These are phyloP conservation scores for Fomitiporia mediterranea DNA, from an alignment of 1,284 basidiomycete genomes.

Conservation along the genomic window DNA sequence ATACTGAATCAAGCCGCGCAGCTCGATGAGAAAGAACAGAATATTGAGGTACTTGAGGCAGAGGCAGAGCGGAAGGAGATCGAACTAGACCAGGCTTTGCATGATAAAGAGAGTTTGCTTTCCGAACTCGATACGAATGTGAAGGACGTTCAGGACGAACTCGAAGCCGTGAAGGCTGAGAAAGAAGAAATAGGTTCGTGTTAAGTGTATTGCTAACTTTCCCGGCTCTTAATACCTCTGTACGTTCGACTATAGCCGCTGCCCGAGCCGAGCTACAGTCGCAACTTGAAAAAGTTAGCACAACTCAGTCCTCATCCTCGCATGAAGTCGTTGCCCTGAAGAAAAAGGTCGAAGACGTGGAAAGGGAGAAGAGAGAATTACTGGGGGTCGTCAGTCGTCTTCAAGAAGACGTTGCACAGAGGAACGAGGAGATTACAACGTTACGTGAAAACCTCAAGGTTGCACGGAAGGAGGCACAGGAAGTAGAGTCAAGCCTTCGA, in stretches of 20 bases:
- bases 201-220: not conserved
- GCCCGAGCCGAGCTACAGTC: constrained; percentile 49
- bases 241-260: constrained; percentile 40
- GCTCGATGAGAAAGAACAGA: constrained; percentile 48
- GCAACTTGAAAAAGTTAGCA: constrained; percentile 48
- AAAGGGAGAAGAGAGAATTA: constrained; percentile 77
- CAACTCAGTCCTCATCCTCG: constrained; percentile 52
- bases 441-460: constrained; percentile 67
- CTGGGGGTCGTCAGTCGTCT: constrained; percentile 68
- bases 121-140: constrained; percentile 51
- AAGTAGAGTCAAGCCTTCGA: constrained; percentile 59
- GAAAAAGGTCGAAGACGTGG: constrained; percentile 60
- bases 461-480: constrained; percentile 66
- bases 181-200: constrained; percentile 57
- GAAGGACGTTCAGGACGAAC: constrained; percentile 48
- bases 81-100: constrained; percentile 72
- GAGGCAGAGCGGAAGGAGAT: constrained; percentile 65
- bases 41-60: constrained; percentile 61
- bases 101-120: constrained; percentile 59
- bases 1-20: constrained; percentile 53
- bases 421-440: constrained; percentile 68
- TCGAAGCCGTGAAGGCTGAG: constrained; percentile 50
- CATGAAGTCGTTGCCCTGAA: constrained; percentile 55
- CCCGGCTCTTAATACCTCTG: not conserved
- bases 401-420: constrained; percentile 62